Evolutionary conservation across 73 alveolate genomes (phyloP).

Genomic region (Diophrys sp.): DNA sequence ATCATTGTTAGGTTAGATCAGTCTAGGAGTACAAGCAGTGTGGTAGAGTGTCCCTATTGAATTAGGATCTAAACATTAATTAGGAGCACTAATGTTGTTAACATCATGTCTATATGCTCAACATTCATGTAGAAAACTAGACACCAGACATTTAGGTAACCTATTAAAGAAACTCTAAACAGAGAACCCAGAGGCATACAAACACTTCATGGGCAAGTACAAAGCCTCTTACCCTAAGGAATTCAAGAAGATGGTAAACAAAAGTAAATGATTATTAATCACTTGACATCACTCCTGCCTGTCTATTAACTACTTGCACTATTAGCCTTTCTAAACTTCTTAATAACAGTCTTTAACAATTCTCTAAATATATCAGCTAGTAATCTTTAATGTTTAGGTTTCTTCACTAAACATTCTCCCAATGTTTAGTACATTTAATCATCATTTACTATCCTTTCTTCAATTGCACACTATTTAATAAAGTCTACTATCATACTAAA

Average conservation of each 20-base stretch:
- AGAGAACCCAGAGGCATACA: slow-evolving; percentile 23
- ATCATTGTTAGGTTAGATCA: slow-evolving; percentile 13
- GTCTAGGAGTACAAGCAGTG: slow-evolving; percentile 39
- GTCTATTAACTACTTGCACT: no score
- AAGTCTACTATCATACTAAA: no score
- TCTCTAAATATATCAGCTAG: no score
- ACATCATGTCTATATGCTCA: slow-evolving; percentile 37
- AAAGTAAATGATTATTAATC: no score
- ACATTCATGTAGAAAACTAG: slow-evolving; percentile 54
- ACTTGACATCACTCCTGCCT: no score
- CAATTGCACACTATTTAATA: no score
- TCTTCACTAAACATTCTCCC: no score
- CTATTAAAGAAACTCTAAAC: slow-evolving; percentile 28
- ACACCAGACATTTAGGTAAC: slow-evolving; percentile 50
- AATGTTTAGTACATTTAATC: no score
- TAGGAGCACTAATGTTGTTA: slow-evolving; percentile 47
- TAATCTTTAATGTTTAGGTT: no score
- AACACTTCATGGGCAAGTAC: slow-evolving; percentile 6
- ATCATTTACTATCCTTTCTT: no score
- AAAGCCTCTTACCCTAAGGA: not conserved
- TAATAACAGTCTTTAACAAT: no score
- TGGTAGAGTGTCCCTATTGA: slow-evolving; percentile 39
- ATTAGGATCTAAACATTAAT: slow-evolving; percentile 46
- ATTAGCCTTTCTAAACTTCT: no score
- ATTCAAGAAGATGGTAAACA: not conserved